A percentile compares a stretch with the other conserved stretches of the same genome.
Conservation (phyloP, 1,284 basidiomycete genomes). For the Phellopilus nigrolimitatus region DNA sequence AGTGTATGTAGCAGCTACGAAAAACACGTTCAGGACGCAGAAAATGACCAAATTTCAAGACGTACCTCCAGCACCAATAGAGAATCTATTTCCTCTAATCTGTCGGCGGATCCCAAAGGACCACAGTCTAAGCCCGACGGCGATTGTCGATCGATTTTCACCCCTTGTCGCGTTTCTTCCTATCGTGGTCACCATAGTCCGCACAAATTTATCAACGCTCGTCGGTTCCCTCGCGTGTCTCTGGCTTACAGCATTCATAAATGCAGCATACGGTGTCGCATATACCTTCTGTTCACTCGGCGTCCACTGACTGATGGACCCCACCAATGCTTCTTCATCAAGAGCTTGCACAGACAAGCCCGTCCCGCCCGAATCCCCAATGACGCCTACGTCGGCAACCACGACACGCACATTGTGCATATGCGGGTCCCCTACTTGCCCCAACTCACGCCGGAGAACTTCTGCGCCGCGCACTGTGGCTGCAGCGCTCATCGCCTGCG, state of each 20-base stretch:
- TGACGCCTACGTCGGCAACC: conserved; percentile 61
- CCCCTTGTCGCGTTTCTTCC: conserved; percentile 47
- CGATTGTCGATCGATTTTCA: conserved; percentile 34
- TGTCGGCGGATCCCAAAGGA: conserved; percentile 38
- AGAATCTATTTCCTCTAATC: conserved; percentile 58
- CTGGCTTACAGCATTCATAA: conserved; percentile 46
- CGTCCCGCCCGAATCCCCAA: conserved; percentile 36
- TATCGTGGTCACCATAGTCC: conserved; percentile 45
- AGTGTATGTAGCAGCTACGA: conserved; percentile 24
- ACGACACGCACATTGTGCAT: conserved; percentile 61
- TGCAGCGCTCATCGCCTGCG: conserved; percentile 68
- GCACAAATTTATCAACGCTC: conserved; percentile 52
- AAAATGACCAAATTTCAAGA: conserved; percentile 5
- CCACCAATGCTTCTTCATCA: conserved; percentile 36
- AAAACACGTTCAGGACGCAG: conserved; percentile 2
- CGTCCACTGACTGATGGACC: conserved; percentile 60
- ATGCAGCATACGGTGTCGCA: conserved; percentile 47
- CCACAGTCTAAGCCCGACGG: conserved; percentile 41
- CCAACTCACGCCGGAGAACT: conserved; percentile 65
- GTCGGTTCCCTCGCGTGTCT: conserved; percentile 44
- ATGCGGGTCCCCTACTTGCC: conserved; percentile 41
- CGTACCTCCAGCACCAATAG: conserved; percentile 71
- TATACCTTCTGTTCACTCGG: conserved; percentile 65
- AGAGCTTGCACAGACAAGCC: conserved; percentile 22
- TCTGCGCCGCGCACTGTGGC: conserved; percentile 65